Base-by-base conservation (phyloP, 1,139 yeast genomes). In the Torulaspora globosa region DNA sequence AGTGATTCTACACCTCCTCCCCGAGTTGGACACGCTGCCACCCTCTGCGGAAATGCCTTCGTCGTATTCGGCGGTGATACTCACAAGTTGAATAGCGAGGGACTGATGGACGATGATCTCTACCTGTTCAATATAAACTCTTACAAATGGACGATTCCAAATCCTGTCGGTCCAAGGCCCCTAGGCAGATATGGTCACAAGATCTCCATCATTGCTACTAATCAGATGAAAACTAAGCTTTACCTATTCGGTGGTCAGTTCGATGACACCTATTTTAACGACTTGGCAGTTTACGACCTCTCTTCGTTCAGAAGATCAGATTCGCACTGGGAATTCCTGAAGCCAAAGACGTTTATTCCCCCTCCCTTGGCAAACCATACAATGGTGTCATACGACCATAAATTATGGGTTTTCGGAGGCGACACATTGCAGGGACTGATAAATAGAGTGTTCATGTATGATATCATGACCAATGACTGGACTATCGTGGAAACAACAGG, bases 11-110 rank as follows among this genome's bases (percentile, higher is more conserved):
- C 88, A 23, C 97, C 97, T 1, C 92, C 96, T 15, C 97, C 98
- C 24, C 80, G 98, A 58, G 97, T 92, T 5, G 97, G 98, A 1
- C 99, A 94, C 66, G 88, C 97, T 1, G 78, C 95, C 2, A 85
- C 92, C 18, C 74, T 92, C 29, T 84, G 95, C 53, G 98, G 98
- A 11, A 92, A 90, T 62, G 98, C 98, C 0, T 92, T 84, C 60
- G 89, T 92, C 40, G 80, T 92, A 18, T 92, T 87, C 69, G 98
- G 97, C 37, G 99, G 99, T 58, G 98, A 92, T 63, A 92, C 97
- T 1, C 86, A 82, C 43, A 88, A 85, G 57, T 85, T 92, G 28
- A 89, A 85, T 56, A 79, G 79, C 50, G 74, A 73, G 28, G 90
- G 89, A 3, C 78, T 83, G 54, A 89, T 95, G 58, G 97, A 90